These are phyloP conservation scores for Flaveria robusta DNA, from an alignment of 129 eudicot species.

Conservation along the genomic window DNA sequence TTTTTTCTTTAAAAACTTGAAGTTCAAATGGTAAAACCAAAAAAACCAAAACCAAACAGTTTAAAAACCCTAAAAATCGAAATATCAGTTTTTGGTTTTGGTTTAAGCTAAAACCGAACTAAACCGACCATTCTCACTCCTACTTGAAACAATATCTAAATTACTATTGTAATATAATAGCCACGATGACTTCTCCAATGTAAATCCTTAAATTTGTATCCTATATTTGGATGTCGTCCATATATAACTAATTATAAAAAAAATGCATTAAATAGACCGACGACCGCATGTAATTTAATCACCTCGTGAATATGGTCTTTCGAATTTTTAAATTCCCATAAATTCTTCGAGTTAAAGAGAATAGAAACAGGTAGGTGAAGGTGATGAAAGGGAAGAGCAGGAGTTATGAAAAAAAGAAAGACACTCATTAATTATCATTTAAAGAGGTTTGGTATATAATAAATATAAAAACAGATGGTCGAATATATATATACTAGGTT, in stretches of 20 bases:
- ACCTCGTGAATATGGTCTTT: constrained; percentile 8
- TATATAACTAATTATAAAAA: not conserved
- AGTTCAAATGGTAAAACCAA: no score
- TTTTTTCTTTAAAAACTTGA: no score
- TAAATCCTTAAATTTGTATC: not conserved
- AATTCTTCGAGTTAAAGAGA: not conserved
- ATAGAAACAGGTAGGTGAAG: constrained; percentile 21
- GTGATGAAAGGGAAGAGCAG: constrained; percentile 24
- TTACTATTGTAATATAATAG: not conserved
- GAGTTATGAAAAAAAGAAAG: constrained; percentile 37
- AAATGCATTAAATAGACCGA: not conserved
- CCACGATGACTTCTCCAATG: not conserved
- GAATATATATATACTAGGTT: not conserved
- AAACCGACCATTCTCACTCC: no score
- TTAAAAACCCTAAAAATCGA: no score
- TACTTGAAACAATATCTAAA: no score
- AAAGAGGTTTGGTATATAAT: constrained; percentile 43
- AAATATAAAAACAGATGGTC: constrained; percentile 29
- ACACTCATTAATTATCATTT: constrained; percentile 39
- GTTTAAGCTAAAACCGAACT: no score
- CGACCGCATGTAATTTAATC: not conserved
- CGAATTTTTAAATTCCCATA: not conserved
- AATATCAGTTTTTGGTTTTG: no score
- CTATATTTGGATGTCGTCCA: not conserved
- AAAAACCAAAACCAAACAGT: no score